Evolutionary conservation across 176 grass and related monocot species (phyloP).

Genomic region (Oryza rufipogon): DNA sequence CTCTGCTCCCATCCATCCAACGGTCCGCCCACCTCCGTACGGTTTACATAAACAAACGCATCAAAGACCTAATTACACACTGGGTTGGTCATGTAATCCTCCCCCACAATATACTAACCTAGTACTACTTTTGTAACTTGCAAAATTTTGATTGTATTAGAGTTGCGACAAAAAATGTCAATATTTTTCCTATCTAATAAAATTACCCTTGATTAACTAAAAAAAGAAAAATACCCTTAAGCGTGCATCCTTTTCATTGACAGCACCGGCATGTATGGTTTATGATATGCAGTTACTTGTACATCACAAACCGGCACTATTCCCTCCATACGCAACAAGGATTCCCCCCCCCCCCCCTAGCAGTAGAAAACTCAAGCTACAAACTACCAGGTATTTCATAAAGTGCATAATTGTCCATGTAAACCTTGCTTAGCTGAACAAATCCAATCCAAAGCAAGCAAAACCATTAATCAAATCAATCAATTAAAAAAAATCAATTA

Average conservation of each 20-base stretch:
- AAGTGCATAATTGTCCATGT: constrained; percentile 1
- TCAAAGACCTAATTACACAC: too few relatives aligned
- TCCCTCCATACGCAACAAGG: background rate
- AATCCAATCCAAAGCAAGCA: background rate
- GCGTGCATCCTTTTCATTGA: background rate
- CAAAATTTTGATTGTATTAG: too few relatives aligned
- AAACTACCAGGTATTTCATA: background rate
- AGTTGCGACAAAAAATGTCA: too few relatives aligned
- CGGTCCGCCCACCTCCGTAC: background rate
- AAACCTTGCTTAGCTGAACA: background rate
- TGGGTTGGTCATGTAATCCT: background rate
- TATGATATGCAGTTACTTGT: background rate
- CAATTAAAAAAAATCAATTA: too few relatives aligned
- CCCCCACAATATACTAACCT: too few relatives aligned
- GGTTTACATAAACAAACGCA: background rate
- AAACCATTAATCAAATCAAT: background rate
- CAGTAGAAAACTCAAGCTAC: background rate
- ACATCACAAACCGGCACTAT: background rate
- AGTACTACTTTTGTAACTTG: too few relatives aligned
- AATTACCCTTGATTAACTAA: background rate
- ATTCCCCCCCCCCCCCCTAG: too few relatives aligned
- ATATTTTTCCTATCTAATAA: background rate
- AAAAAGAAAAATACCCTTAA: background rate
- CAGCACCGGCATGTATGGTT: background rate
- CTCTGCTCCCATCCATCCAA: background rate